These are phyloP conservation scores for Fusarium concolor DNA, from an alignment of 2,329 filamentous ascomycete species.

Conservation along the genomic window DNA sequence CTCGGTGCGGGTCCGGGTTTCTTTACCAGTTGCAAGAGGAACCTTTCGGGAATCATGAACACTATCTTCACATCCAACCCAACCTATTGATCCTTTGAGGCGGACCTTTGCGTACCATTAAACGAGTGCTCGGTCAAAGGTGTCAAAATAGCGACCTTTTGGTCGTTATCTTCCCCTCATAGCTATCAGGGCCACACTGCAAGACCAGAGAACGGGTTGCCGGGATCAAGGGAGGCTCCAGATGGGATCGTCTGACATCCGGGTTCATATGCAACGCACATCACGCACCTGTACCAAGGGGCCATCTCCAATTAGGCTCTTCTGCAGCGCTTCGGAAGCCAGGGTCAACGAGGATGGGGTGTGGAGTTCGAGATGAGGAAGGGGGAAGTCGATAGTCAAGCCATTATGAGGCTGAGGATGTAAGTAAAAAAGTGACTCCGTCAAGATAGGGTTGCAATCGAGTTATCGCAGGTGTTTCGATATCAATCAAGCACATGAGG, in stretches of 20 bases:
- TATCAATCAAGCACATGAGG: constrained; percentile 11
- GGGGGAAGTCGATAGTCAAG: constrained; percentile 9
- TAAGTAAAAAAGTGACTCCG: constrained; percentile 10
- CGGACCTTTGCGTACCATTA: constrained; percentile 9
- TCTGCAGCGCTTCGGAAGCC: constrained; percentile 30
- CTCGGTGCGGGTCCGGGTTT: constrained; percentile 17
- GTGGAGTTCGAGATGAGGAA: constrained; percentile 23
- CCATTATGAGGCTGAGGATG: constrained; percentile 34
- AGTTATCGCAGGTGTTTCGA: constrained; percentile 16
- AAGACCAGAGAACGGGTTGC: background rate
- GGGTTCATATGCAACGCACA: constrained; percentile 34
- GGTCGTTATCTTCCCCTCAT: background rate
- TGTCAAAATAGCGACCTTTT: constrained; percentile 9
- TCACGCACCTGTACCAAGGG: constrained; percentile 25
- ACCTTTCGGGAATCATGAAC: constrained; percentile 13
- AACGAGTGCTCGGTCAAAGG: constrained; percentile 15
- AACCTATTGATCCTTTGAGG: background rate
- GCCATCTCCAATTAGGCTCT: constrained; percentile 39
- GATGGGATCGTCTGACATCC: constrained; percentile 18
- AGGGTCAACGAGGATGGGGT: constrained; percentile 15
- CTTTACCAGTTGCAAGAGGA: constrained; percentile 14
- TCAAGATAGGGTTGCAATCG: constrained; percentile 22
- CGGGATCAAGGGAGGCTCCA: constrained; percentile 17
- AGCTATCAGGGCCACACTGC: constrained; percentile 1
- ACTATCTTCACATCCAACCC: background rate